A percentile compares a stretch with the other conserved stretches of the same genome.
These are phyloP conservation scores for Lycium barbarum DNA, from an alignment of 257 asterid species.

Conservation along the genomic window DNA sequence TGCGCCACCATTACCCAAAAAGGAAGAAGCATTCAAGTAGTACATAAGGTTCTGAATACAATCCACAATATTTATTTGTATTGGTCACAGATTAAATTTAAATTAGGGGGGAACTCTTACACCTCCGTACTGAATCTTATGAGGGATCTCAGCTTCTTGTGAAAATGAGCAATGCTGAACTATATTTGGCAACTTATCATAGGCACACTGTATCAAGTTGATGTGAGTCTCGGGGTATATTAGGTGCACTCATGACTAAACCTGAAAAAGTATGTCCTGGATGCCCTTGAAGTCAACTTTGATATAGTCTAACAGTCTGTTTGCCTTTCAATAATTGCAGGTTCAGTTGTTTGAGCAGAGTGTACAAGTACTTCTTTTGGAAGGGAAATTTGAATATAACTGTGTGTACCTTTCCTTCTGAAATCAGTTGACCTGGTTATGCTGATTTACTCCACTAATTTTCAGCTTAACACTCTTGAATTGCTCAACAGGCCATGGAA, in stretches of 20 bases:
- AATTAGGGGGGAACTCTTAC: not conserved
- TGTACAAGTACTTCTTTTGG: constrained; percentile 96
- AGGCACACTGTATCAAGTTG: not conserved
- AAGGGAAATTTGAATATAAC: constrained; percentile 63
- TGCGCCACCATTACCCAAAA: not conserved
- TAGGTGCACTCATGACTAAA: not conserved
- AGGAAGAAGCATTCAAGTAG: not conserved
- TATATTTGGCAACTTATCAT: not conserved
- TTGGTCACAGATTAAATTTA: not conserved
- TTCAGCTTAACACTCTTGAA: constrained; percentile 32
- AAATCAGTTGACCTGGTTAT: constrained; percentile 8
- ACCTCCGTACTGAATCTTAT: not conserved
- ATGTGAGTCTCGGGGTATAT: not conserved
- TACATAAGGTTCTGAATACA: not conserved
- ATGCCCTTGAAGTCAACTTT: constrained; percentile 2
- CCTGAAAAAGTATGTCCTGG: not conserved
- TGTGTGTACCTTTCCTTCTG: constrained; percentile 48
- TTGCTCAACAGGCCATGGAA: constrained; percentile 73
- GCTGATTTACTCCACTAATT: constrained; percentile 26
- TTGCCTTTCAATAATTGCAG: constrained; percentile 50
- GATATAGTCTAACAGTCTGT: constrained; percentile 6
- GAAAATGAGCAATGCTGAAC: not conserved
- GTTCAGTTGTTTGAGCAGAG: constrained; percentile 92
- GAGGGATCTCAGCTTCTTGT: not conserved
- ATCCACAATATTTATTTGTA: not conserved